Percentiles rank a stretch among this genome's conserved stretches.
Conservation (phyloP, 495 filamentous ascomycete genomes). For the Xylaria venustula region DNA sequence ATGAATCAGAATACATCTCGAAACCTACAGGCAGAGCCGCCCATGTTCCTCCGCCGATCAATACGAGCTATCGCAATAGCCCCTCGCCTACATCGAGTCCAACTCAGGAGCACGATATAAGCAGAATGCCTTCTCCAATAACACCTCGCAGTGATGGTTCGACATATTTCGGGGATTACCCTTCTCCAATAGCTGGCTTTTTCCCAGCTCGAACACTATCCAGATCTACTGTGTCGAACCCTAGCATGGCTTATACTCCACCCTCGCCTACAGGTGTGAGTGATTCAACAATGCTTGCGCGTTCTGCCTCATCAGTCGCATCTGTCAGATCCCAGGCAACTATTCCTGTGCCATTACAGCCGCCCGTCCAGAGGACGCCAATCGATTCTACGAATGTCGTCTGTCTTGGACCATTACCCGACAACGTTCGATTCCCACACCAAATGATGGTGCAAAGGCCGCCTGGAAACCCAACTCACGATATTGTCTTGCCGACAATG, state of each 20-base stretch:
- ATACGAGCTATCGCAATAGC: constrained; percentile 36
- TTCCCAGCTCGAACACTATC: constrained; percentile 28
- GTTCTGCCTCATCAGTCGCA: constrained; percentile 31
- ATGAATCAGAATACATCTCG: background rate
- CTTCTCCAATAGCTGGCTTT: constrained; percentile 41
- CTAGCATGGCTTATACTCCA: constrained; percentile 31
- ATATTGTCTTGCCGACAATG: constrained; percentile 18
- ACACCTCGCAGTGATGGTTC: constrained; percentile 41
- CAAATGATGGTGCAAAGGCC: constrained; percentile 37
- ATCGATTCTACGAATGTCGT: constrained; percentile 50
- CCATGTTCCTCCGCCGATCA: background rate
- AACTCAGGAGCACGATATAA: constrained; percentile 39
- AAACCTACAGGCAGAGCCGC: background rate
- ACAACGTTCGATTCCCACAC: constrained; percentile 46
- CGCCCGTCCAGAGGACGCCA: constrained; percentile 43
- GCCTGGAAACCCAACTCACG: constrained; percentile 31
- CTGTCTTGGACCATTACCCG: constrained; percentile 51
- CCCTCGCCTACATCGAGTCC: constrained; percentile 43
- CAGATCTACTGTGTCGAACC: constrained; percentile 26
- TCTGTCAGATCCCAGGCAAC: constrained; percentile 31
- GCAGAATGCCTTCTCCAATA: constrained; percentile 45
- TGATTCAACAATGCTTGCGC: constrained; percentile 32
- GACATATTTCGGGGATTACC: constrained; percentile 34
- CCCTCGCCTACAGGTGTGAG: constrained; percentile 35
- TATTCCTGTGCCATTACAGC: constrained; percentile 26